These are phyloP conservation scores for Thymus mandschuricus DNA, from an alignment of 257 asterid genomes.

Conservation along the genomic window DNA sequence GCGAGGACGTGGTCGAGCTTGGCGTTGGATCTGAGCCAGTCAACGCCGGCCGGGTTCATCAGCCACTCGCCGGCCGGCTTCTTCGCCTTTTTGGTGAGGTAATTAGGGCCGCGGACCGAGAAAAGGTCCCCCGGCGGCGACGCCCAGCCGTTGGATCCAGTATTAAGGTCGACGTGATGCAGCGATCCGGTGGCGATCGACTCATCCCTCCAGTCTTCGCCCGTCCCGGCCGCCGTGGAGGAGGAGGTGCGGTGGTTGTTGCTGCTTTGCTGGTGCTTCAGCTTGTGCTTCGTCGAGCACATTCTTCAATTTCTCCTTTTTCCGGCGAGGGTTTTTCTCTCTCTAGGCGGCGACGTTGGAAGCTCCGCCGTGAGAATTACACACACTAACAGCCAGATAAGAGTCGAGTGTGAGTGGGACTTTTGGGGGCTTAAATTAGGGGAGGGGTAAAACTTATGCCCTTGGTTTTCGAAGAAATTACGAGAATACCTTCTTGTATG, in stretches of 20 bases:
- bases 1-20: conserved; percentile 87
- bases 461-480: conserved; percentile 25
- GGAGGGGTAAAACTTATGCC: conserved; percentile 18
- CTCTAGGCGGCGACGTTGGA: conserved; percentile 30
- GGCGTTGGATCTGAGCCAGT: conserved; percentile 86
- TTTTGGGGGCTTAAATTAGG: conserved; percentile 27
- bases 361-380: conserved; percentile 40
- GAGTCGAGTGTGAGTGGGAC: background rate
- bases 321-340: conserved; percentile 23
- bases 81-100: conserved; percentile 63
- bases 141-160: conserved; percentile 94
- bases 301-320: conserved; percentile 18
- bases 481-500: conserved; percentile 8
- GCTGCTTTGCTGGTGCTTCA: conserved; percentile 43
- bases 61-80: conserved; percentile 69
- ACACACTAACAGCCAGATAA: background rate
- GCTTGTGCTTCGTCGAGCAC: conserved; percentile 65
- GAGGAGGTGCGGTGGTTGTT: conserved; percentile 37
- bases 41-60: conserved; percentile 85
- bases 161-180: conserved; percentile 65
- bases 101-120: conserved; percentile 72
- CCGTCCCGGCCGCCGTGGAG: conserved; percentile 29
- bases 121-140: conserved; percentile 85
- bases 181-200: conserved; percentile 72
- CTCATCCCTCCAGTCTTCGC: conserved; percentile 68